phyloP scores from a whole-genome alignment of 2,329 filamentous ascomycete genomes.

The Neofusicoccum umdonicola region DNA sequence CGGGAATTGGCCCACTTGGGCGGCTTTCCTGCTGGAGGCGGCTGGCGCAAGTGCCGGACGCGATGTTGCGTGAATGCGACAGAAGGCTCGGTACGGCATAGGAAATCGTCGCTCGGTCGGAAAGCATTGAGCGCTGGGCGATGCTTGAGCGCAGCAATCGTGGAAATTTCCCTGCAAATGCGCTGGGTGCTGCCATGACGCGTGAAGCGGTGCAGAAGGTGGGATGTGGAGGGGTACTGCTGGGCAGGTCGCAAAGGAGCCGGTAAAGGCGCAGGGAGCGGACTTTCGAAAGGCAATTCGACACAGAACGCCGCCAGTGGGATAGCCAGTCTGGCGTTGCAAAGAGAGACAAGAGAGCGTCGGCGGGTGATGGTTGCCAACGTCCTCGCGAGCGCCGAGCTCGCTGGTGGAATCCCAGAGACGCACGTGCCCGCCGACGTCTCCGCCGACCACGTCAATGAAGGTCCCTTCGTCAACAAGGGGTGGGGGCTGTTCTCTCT shows the following conservation, averaged over 20 bases:
- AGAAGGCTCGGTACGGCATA: conserved; percentile 6
- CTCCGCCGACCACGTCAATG: conserved; percentile 16
- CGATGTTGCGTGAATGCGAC: conserved; percentile 20
- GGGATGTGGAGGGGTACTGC: not conserved
- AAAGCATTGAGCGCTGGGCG: conserved; percentile 32
- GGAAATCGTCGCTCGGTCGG: conserved; percentile 21
- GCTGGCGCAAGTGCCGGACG: conserved; percentile 3
- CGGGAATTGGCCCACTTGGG: not conserved
- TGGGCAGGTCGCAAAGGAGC: not conserved
- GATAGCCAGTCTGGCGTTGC: not conserved
- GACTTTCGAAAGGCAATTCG: not conserved
- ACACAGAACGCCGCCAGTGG: not conserved
- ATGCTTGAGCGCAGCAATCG: conserved; percentile 39
- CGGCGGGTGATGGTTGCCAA: not conserved
- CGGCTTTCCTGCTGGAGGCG: not conserved
- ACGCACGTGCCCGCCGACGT: not conserved
- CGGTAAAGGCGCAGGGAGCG: not conserved
- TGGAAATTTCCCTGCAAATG: conserved; percentile 31
- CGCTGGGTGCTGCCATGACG: conserved; percentile 28
- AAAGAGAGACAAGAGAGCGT: not conserved
- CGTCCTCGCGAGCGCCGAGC: conserved; percentile 5
- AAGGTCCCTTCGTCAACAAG: not conserved
- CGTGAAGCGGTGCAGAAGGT: not conserved
- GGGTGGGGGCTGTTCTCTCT: not conserved
- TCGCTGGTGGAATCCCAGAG: conserved; percentile 9